Evolutionary conservation across 768 basidiomycete species (phyloP), one percentile per base, ranked within the genome.

Genomic region (Mycena sanguinolenta): DNA sequence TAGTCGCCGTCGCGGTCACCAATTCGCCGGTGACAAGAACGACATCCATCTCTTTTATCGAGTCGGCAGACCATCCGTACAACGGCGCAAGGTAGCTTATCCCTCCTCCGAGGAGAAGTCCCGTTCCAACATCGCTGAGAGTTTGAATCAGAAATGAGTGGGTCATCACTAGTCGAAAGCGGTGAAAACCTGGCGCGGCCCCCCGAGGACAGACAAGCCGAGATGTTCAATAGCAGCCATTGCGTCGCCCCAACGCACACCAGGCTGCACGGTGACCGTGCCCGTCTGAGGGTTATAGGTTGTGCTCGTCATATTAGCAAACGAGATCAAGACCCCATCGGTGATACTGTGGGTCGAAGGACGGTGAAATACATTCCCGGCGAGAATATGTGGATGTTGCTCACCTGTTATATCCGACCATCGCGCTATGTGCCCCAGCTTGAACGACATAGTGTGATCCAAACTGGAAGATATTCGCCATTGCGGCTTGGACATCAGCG

Each of bases 61-160:
- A 63, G 67, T 84, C 84, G 0, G 82, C 76, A n/a, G 81, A 81
- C 73, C 78, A 84, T 16, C 85, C 85, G 66, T 80, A 65, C 59
- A 79, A 8, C 10, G 80, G 77, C 17, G 82, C 77, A 2, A 85
- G 73, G 69, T 78, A 84, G 63, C 79, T 84, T 3, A 84, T 67
- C 5, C 85, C 85, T 10, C 85, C 84, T 8, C 85, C 85, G 25
- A 84, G 79, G 21, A 85, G 82, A n/a, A 85, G 74, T 9, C 84
- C 84, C 2, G 83, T 82, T 10, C 83, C 84, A 21, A 84, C 79
- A 69, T 82, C 81, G 38, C 83, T 84, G n/a, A 65, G 9, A 28
- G 16, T 52, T 13, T 38, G 23, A 53, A 25, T 50, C 49, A 50
- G 49, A 25, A n/a, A n/a, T n/a, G n/a, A n/a, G n/a, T n/a, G n/a